Base-by-base conservation (phyloP, 2,329 filamentous ascomycete species). In the Scedosporium minutisporum region DNA sequence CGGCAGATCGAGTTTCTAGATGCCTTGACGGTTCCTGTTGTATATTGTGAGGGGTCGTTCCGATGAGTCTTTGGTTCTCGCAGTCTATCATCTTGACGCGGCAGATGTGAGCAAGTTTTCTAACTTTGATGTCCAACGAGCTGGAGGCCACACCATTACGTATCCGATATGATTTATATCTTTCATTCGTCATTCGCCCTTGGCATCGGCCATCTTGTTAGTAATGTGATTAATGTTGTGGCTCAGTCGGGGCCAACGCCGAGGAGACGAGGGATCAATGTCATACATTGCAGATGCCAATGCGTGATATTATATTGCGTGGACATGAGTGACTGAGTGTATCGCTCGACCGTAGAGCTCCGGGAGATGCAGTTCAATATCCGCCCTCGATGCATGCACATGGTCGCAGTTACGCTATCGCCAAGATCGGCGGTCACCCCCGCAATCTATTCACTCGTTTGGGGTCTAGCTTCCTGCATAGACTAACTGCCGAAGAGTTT, bases 101-200 rank as follows among this genome's bases (percentile, higher is more conserved):
- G 23, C 18, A 55, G n/a, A 27, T 27, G 10, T 23, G 51, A 25
- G 21, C 21, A 14, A 29, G 51, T 55, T 55, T 55, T 55, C 51
- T 4, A 12, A 6, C 18, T 16, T 23, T 5, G 51, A 2, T 6
- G 21, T 14, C 21, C n/a, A 25, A 6, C 18, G 23, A 14, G 6
- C 60, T 48, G 27, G 12, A 41, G 33, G 33, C 33, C 27, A 46
- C 12, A 41, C 48, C 14, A n/a, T 51, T 38, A 63, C 29, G 55
- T 57, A 57, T 42, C 21, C 33, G n/a, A 41, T 25, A 42, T 27
- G 18, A 55, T 64, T 38, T 61, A 57, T 58, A 57, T 55, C 12
- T 41, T 23, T 23, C 42, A 57, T 59, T 38, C 33, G 33, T 38
- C 9, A 55, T 18, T 23, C 23, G 16, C 7, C 51, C 51, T 55